Conservation (phyloP, 176 grass and related monocot genomes). For the Saccharum officinarum region DNA sequence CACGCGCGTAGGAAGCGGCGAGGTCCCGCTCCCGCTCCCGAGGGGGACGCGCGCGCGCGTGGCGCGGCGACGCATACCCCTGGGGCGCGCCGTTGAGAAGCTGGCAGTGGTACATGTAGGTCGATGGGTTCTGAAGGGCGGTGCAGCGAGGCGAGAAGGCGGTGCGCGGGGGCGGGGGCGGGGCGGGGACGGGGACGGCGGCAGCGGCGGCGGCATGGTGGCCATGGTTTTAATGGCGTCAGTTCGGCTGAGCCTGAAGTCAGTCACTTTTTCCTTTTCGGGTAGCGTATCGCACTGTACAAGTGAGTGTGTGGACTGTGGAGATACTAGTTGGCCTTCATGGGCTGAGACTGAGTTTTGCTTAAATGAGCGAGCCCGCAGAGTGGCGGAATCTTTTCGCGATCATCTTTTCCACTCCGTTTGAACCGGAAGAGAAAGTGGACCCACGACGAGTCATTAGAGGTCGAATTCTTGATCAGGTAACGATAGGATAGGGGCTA, state of each 20-base stretch:
- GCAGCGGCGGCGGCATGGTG: slow-evolving; percentile 33
- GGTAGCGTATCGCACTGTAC: background rate
- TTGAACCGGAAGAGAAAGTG: no score
- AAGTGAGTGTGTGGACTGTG: background rate
- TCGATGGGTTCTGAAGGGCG: slow-evolving; percentile 19
- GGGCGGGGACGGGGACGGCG: background rate
- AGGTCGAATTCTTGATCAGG: no score
- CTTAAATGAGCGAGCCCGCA: no score
- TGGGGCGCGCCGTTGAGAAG: slow-evolving; percentile 24
- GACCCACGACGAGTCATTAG: no score
- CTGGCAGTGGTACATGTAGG: background rate
- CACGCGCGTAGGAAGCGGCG: slow-evolving; percentile 36
- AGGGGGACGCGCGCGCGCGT: background rate
- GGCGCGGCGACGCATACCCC: slow-evolving; percentile 22
- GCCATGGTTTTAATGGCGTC: slow-evolving; percentile 53
- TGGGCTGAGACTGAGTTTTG: background rate
- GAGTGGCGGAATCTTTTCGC: no score
- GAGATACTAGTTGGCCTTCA: background rate
- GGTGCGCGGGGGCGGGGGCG: background rate
- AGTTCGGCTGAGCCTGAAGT: slow-evolving; percentile 35
- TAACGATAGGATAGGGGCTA: no score
- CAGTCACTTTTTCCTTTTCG: background rate
- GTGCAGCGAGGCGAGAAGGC: slow-evolving; percentile 26
- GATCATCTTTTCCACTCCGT: no score
- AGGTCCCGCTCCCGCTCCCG: slow-evolving; percentile 3